Evolutionary conservation across 2,329 filamentous ascomycete genomes (phyloP), one percentile per base, ranked within the genome.

Genomic region (Harringtonia lauricola): DNA sequence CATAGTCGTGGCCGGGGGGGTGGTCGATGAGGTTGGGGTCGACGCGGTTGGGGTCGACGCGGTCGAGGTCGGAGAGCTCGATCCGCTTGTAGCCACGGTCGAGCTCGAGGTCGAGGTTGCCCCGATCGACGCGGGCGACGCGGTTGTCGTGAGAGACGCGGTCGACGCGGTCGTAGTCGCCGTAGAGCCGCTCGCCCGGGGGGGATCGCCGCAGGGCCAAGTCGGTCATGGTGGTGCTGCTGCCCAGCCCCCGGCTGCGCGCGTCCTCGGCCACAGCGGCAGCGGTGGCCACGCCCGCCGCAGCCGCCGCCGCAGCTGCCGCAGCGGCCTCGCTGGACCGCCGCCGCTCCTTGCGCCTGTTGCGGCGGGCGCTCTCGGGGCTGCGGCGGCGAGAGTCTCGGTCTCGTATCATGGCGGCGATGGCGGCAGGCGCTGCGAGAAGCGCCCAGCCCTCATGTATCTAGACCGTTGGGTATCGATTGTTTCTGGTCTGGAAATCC

Each of bases 281-380:
- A 52, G 14, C 24, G 7, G 15, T 26, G 15, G 30, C 22, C 13
- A n/a, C 15, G 7, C 50, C 52, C 40, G 52, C 49, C 33, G 64
- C 64, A 61, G 58, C 49, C 62, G 59, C 42, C 60, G 59, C 42
- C 63, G 59, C 56, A 61, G 64, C 18, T 2, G 54, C 47, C 39
- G 51, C 54, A 9, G 52, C 54, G 34, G 54, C 52, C 34, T 65
- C 65, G 57, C 59, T 59, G 42, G 65, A 66, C 52, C 63, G 59
- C 46, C 63, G 59, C 37, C 62, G 60, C 42, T 64, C 60, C 55
- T 63, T 64, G 59, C 45, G 48, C 17, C 63, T 63, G 64, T 71
- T 70, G 58, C 72, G 69, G 57, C 69, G 65, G 57, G 66, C 67
- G 64, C 67, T 67, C 54, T 75, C 72, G 45, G 69, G 41, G 28